Base-by-base conservation (phyloP, 2,329 filamentous ascomycete species). In the Lecanosticta acicola region DNA sequence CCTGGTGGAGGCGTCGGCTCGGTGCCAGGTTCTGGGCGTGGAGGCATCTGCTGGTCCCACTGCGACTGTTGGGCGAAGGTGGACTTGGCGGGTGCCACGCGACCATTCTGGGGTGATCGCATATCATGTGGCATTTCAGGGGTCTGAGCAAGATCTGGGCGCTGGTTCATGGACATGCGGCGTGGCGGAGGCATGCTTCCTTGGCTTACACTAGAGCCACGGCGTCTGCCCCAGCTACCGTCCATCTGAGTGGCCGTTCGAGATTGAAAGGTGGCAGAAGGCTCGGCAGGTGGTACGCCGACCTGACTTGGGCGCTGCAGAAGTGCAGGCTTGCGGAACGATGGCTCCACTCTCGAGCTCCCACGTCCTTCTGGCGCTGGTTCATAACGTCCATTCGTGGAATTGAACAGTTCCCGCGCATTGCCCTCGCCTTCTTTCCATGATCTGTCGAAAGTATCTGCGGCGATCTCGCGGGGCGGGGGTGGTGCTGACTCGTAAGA, bases 311-410 rank as follows among this genome's bases (percentile, higher is more conserved):
- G 79, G 38, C 91, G 77, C 63, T 96, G 90, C 37, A 97, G 69
- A 7, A 97, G 70, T 11, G 88, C 78, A 18, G 87, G 85, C 54
- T 91, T 84, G 39, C 85, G 80, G 46, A 79, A 75, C 50, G 79
- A 76, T 44, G 74, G 68, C 43, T 93, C 86, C 45, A 81, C 78
- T 41, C 85, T 80, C 21, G 84, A 81, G 14, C 79, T 80, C 54
- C 87, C 81, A 32, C 89, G 83, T 51, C 70, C 73, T 45, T 95
- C 88, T 42, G 78, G 73, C 3, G 90, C 91, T 13, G 90, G 89
- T 63, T 97, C 91, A 58, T 95, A 94, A 41, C 88, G 84, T 14
- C 91, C 91, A 43, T 88, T 95, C 45, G 94, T 85, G n/a, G 91
- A 94, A 64, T 97, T 96, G 70, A 83, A 97, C 0, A 97, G 73